Evolutionary conservation across 371 early-diverging fungal species (phyloP).

Genomic region (Coemansia sp.): DNA sequence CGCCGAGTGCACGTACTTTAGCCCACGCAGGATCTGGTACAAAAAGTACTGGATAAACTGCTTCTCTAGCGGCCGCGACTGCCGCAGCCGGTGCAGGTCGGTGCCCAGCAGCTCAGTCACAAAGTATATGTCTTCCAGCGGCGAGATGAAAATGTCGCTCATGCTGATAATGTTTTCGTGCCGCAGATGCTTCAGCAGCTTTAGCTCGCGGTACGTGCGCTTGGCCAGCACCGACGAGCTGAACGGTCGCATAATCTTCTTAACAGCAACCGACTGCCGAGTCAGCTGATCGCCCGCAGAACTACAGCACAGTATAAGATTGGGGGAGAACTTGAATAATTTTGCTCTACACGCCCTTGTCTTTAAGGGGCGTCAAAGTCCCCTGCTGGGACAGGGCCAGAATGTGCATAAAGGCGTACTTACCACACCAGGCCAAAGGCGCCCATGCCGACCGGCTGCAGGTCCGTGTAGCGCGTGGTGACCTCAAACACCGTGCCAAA

Average conservation of each 20-base stretch:
- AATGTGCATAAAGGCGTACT: slow-evolving; percentile 17
- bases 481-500: slow-evolving; percentile 94
- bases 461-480: slow-evolving; percentile 84
- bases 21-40: slow-evolving; percentile 89
- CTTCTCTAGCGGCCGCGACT: slow-evolving; percentile 84
- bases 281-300: slow-evolving; percentile 85
- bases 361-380: no score
- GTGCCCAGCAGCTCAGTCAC: slow-evolving; percentile 93
- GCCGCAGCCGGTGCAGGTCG: slow-evolving; percentile 87
- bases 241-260: slow-evolving; percentile 94
- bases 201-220: slow-evolving; percentile 91
- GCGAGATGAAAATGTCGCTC: slow-evolving; percentile 90
- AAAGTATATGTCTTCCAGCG: slow-evolving; percentile 90
- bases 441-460: slow-evolving; percentile 96
- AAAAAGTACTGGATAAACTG: slow-evolving; percentile 95
- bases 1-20: slow-evolving; percentile 92
- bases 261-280: slow-evolving; percentile 85
- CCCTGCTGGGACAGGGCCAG: no score
- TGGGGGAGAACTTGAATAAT: neutral
- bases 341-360: no score
- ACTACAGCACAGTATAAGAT: slow-evolving; percentile 53
- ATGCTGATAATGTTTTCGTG: slow-evolving; percentile 88
- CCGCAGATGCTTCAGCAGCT: slow-evolving; percentile 82
- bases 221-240: slow-evolving; percentile 88
- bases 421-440: slow-evolving; percentile 96